Base-by-base conservation (phyloP, 1,139 yeast genomes). In the Geotrichum phurueaensis region DNA sequence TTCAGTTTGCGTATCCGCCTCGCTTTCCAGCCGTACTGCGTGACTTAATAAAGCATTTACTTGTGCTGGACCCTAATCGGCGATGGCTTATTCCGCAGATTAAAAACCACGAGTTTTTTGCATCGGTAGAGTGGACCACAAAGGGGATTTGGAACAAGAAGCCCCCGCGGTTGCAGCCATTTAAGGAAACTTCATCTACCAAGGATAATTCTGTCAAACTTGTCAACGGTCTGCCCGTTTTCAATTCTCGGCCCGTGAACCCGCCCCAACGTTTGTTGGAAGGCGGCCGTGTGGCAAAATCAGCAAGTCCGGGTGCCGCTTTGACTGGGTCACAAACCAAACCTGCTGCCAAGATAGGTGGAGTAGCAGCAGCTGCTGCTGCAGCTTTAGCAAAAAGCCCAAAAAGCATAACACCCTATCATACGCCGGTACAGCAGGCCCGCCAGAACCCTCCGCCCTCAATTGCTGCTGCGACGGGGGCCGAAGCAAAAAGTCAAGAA, bases 151-250 rank as follows among this genome's bases (percentile, higher is more conserved):
- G 98, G 98, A 75, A 77, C 43, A 73, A 74, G 0, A 76, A 79
- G 1, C 89, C 91, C 1, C 99, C 99, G 0, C 86, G 83, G 66
- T 74, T 91, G 49, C 85, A 86, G 15, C 96, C 97, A 0, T 90
- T 85, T 71, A 83, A 82, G 56, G 75, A 85, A 18, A 64, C 67
- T 3, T 65, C 71, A 36, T 63, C 65, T 54, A 62, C 62, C 67
- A 65, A 57, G 23, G 64, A 67, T 5, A 63, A 65, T 20, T 43
- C 58, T 3, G 64, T 60, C n/a, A 51, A 52, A 7, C 18, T 23
- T 3, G 60, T 54, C 18, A 54, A 50, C 29, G 51, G 56, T 5
- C 53, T 51, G 22, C 36, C 62, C 51, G 18, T 54, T 22, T 27
- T 48, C 22, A 15, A 52, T 60, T 25, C 56, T 56, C 7, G 51